Evolutionary conservation across 805 yeast genomes (phyloP).

Genomic region (Saturnispora sekii): DNA sequence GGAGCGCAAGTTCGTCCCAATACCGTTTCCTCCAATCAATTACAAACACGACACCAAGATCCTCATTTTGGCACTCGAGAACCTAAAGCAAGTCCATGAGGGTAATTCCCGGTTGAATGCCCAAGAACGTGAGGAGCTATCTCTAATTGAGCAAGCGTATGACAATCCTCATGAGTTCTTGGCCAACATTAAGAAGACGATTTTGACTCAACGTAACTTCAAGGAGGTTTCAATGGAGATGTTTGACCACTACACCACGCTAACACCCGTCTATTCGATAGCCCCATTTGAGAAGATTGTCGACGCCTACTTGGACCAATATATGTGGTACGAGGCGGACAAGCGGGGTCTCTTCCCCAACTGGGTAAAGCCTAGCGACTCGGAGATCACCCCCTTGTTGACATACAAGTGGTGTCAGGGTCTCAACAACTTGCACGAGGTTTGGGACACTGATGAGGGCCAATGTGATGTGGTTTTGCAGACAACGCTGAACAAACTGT

Average conservation of each 20-base stretch:
- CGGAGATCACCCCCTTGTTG: constrained; percentile 84
- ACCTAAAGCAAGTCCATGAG: constrained; percentile 69
- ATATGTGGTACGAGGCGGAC: constrained; percentile 92
- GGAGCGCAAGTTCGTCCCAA: constrained; percentile 69
- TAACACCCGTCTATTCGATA: constrained; percentile 77
- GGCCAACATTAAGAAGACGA: constrained; percentile 69
- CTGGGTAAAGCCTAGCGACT: constrained; percentile 93
- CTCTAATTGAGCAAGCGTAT: constrained; percentile 90
- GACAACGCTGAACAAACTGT: constrained; percentile 54
- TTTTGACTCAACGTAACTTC: constrained; percentile 84
- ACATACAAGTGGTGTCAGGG: constrained; percentile 95
- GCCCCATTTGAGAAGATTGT: constrained; percentile 94
- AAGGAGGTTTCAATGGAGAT: constrained; percentile 80
- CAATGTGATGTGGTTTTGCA: constrained; percentile 80
- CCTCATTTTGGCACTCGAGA: constrained; percentile 80
- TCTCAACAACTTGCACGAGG: constrained; percentile 61
- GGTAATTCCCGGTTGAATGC: constrained; percentile 73
- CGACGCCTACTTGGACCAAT: constrained; percentile 93
- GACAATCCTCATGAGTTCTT: constrained; percentile 94
- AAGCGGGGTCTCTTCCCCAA: constrained; percentile 80
- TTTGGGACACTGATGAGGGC: constrained; percentile 74
- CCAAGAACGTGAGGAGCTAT: constrained; percentile 83
- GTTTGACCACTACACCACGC: constrained; percentile 82
- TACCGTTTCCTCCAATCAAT: constrained; percentile 87
- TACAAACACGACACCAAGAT: constrained; percentile 92